A percentile compares a stretch with the other conserved stretches of the same genome.
Evolutionary conservation across 148 eudicot species (phyloP).

Genomic region (Chenopodium suecicum): DNA sequence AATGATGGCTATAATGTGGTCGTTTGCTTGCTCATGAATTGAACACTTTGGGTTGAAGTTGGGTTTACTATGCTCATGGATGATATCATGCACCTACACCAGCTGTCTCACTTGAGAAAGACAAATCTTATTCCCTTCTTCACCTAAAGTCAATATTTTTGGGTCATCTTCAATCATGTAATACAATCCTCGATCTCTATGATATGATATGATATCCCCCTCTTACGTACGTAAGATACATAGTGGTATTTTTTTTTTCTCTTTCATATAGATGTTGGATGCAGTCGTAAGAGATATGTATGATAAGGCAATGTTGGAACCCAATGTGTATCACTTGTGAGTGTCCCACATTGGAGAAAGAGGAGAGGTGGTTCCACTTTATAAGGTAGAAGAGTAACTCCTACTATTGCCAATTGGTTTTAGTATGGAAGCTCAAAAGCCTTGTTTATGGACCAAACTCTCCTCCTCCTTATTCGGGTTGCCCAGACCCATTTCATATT

Average conservation of each 20-base stretch:
- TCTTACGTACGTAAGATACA: not conserved
- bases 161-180: not conserved
- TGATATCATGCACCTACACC: constrained; percentile 5
- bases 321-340: too few species aligned
- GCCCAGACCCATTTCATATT: too few species aligned
- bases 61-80: constrained; percentile 3
- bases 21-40: constrained; percentile 7
- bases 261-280: too few species aligned
- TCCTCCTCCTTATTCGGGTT: too few species aligned
- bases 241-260: not conserved
- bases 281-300: not conserved
- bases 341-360: too few species aligned
- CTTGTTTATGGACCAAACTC: too few species aligned
- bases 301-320: too few species aligned
- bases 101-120: constrained; percentile 14
- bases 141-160: constrained; percentile 12
- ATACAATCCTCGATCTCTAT: too few species aligned
- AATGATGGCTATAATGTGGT: constrained; percentile 9
- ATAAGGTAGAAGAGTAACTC: too few species aligned
- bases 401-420: too few species aligned
- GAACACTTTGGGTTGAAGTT: not conserved
- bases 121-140: not conserved
- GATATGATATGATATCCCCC: not conserved
- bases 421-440: too few species aligned
- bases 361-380: too few species aligned